Conservation (phyloP, 164 flowering plant genomes). For the Tetrastigma voinierianum region DNA sequence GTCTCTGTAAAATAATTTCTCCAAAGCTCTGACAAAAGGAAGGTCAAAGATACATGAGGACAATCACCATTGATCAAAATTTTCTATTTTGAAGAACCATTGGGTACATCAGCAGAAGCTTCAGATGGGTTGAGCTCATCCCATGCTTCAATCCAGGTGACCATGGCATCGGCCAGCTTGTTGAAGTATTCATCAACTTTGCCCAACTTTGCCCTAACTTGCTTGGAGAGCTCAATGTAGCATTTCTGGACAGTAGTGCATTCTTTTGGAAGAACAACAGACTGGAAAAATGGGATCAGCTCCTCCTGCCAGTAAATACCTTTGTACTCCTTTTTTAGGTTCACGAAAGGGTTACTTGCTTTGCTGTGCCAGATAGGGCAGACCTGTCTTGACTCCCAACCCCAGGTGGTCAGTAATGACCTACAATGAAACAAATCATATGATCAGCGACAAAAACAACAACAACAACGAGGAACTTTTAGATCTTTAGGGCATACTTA, state of each 20-base stretch:
- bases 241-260: constrained; percentile 18
- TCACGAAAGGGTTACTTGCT: no score
- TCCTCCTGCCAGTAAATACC: constrained; percentile 58
- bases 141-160: constrained; percentile 24
- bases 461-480: background rate
- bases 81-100: constrained; percentile 23
- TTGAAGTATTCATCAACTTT: constrained; percentile 17
- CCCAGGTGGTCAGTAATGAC: no score
- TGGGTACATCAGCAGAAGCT: constrained; percentile 23
- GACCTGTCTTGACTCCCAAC: no score
- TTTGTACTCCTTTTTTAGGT: no score
- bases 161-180: constrained; percentile 23
- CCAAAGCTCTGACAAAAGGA: background rate
- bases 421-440: background rate
- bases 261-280: constrained; percentile 16
- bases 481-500: no score
- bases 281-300: constrained; percentile 21
- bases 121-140: no score
- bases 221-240: constrained; percentile 23
- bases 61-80: background rate
- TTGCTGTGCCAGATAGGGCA: no score
- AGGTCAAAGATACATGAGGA: background rate
- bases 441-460: background rate
- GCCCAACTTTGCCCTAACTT: constrained; percentile 20
- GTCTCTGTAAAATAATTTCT: constrained; percentile 8